Evolutionary conservation across 2,329 filamentous ascomycete species (phyloP), one percentile per base, ranked within the genome.

Genomic region (Beauveria australis): DNA sequence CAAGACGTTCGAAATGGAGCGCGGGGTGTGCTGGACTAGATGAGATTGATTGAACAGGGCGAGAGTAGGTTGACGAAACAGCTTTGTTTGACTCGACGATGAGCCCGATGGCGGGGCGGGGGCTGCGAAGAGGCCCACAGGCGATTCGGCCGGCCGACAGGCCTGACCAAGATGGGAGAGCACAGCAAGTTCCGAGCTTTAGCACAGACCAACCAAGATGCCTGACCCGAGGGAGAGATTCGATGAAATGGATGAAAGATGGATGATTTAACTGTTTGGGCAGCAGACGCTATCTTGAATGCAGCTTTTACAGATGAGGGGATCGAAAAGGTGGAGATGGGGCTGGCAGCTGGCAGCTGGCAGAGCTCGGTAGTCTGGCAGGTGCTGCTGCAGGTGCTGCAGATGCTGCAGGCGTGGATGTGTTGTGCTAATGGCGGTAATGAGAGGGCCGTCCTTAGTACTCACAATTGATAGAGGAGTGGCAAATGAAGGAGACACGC

Each of bases 261-360:
- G 33, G 28, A 43, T 40, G 58, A 16, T 49, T 43, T n/a, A 41
- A 53, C n/a, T 24, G 28, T 12, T 18, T 46, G 33, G 18, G 33
- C n/a, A 24, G 9, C 12, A 16, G 43, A 41, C 24, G 51, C 19
- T 18, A 60, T 53, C 43, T 48, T 19, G 26, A 43, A 44, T 10
- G 40, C 26, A 43, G 51, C 51, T 48, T 8, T 8, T 26, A 49
- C 48, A 53, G 51, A 60, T 60, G 58, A 60, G 58, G 58, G 58
- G 58, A 54, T 60, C 58, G 33, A 60, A 54, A 60, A 60, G 58
- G 58, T 60, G 58, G 58, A 44, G 58, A 60, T 60, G 58, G 58
- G 51, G 49, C 51, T 22, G 46, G 44, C 46, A 44, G 49, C 51
- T 22, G 46, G 44, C 46, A 44, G 33, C 46, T 59, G 55, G 55